Conservation (phyloP, 2,329 filamentous ascomycete species). For the Colletotrichum gloeosporioides region DNA sequence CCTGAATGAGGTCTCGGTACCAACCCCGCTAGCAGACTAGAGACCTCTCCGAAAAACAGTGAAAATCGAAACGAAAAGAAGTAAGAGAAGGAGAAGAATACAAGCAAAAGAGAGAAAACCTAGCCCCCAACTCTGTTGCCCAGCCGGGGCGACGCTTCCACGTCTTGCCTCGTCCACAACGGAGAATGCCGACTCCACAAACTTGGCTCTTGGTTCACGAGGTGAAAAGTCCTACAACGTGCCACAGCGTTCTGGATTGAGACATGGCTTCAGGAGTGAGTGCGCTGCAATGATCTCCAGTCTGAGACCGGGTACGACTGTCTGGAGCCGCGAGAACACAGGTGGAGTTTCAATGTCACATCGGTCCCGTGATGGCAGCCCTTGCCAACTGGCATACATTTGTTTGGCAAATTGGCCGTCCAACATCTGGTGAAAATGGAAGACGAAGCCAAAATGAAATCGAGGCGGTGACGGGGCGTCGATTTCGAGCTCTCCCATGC, state of each 20-base stretch:
- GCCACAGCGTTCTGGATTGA: background rate
- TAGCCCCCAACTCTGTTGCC: background rate
- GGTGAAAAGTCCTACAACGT: slow-evolving; percentile 3
- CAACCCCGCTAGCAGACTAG: background rate
- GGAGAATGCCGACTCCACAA: background rate
- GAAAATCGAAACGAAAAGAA: background rate
- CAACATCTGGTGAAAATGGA: background rate
- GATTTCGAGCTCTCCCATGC: background rate
- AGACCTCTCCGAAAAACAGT: background rate
- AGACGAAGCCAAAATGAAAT: background rate
- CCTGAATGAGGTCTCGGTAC: background rate
- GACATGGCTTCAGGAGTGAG: background rate
- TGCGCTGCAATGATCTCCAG: background rate
- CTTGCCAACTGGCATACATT: background rate
- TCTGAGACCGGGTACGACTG: background rate
- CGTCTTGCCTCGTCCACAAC: background rate
- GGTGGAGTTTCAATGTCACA: background rate
- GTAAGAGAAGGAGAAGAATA: slow-evolving; percentile 2
- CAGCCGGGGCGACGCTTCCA: background rate
- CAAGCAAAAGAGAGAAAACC: slow-evolving; percentile 1
- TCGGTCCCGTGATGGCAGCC: background rate
- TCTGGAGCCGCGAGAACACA: background rate
- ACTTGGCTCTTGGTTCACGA: background rate
- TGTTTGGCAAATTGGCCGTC: background rate
- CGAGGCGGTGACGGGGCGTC: background rate